Conservation (phyloP, 371 early-diverging fungal species). For the Rhizopus sp. region DNA sequence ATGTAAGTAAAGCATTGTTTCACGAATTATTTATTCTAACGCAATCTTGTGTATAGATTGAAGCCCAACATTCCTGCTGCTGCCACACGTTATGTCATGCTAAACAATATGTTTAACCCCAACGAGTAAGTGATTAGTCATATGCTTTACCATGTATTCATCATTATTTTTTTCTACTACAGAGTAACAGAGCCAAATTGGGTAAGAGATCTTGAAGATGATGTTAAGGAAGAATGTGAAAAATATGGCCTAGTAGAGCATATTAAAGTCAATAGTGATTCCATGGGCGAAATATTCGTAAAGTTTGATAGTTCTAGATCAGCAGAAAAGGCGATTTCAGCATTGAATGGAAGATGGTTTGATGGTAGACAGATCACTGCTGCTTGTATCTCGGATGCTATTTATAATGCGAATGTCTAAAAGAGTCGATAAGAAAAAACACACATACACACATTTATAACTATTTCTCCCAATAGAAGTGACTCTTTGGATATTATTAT, state of each 20-base stretch:
- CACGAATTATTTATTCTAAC: neutral
- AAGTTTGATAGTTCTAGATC: constrained; percentile 73
- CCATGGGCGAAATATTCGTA: constrained; percentile 80
- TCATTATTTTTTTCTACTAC: constrained; percentile 7
- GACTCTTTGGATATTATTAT: no score
- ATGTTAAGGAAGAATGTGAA: constrained; percentile 82
- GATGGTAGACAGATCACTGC: constrained; percentile 75
- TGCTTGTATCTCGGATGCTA: constrained; percentile 67
- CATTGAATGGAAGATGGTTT: constrained; percentile 80
- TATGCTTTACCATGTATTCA: neutral
- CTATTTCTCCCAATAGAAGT: no score
- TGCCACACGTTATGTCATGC: constrained; percentile 64
- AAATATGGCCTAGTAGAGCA: constrained; percentile 81
- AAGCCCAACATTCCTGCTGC: constrained; percentile 48
- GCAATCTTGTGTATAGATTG: constrained; percentile 18
- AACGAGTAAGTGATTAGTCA: constrained; percentile 63
- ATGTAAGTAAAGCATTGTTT: constrained; percentile 8
- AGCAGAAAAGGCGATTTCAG: constrained; percentile 68
- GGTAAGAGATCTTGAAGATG: constrained; percentile 86
- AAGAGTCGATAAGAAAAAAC: neutral
- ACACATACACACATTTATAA: neutral
- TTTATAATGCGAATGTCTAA: constrained; percentile 61
- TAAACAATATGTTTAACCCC: constrained; percentile 94
- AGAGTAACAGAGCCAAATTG: constrained; percentile 88
- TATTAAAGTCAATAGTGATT: constrained; percentile 72